Base-by-base conservation (phyloP, 1,139 yeast species). In the Suhomyces terraborum region DNA sequence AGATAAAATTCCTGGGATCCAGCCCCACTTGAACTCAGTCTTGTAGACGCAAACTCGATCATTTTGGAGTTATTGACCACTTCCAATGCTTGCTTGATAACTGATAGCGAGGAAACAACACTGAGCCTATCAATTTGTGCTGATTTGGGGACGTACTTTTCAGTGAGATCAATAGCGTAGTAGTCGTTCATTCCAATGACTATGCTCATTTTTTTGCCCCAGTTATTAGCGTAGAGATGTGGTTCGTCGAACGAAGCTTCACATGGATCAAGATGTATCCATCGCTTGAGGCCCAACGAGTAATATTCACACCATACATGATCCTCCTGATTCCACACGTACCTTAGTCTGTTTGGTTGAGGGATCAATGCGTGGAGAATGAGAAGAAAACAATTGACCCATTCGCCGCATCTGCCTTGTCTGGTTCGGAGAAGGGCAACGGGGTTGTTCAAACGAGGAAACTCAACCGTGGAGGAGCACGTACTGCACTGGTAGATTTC, bases 251-350 rank as follows among this genome's bases (percentile, higher is more conserved):
- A 88, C 0, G 88, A 82, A 30, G 81, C 84, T 54, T 91, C 98
- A 58, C 98, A 91, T 4, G 91, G 80, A 54, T 91, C 98, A 20
- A 87, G 69, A 60, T 91, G 98, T 20, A 89, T 73, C 98, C 98
- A 91, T 42, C 89, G 66, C 36, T 72, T 60, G 48, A 78, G 69
- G 16, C 66, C 57, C 0, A 56, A 62, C 2, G 95, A 86, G 58
- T 80, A 91, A 51, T 85, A 84, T 58, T 91, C 98, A 54, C 95
- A 84, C 98, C 98, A 91, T 0, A 88, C 97, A 59, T 91, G 98
- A 56, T 91, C 98, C 58, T 91, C 98, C 4, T 77, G 69, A 59
- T 89, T 89, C 95, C 95, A 87, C 2, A 89, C 71, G 56, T 84
- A 89, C 41, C 98, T 64, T 9, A 56, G 41, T 3, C 49, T 36